Evolutionary conservation across 2,329 filamentous ascomycete genomes (phyloP).

Genomic region (Neopestalotiopsis sp.): DNA sequence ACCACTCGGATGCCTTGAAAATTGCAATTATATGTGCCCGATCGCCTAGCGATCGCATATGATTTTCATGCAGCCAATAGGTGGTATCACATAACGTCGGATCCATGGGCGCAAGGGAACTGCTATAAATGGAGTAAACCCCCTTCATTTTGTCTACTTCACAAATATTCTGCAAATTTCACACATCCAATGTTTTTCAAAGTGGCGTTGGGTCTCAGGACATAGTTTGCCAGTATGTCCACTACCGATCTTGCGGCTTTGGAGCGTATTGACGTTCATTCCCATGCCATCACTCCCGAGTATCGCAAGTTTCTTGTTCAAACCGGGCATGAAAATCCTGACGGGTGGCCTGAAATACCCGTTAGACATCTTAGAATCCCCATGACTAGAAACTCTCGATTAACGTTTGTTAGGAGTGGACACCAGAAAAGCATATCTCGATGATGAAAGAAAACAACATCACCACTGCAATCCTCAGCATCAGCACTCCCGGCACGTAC

Average conservation of each 20-base stretch:
- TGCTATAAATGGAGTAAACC: too few species aligned
- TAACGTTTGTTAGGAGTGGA: constrained; percentile 13
- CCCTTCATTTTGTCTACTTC: too few species aligned
- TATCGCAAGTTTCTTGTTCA: constrained; percentile 15
- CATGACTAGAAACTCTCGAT: too few species aligned
- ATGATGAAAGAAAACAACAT: constrained; percentile 17
- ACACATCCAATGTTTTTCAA: too few species aligned
- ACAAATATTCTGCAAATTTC: too few species aligned
- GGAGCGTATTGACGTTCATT: constrained; percentile 12
- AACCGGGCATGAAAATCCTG: constrained; percentile 10
- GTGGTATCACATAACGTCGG: too few species aligned
- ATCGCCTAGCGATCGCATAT: too few species aligned
- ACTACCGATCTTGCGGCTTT: neutral
- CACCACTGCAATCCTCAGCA: constrained; percentile 11
- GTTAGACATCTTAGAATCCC: neutral
- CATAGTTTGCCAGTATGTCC: neutral
- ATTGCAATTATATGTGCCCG: too few species aligned
- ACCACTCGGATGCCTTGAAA: too few species aligned
- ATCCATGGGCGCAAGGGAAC: too few species aligned
- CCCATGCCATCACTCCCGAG: constrained; percentile 6
- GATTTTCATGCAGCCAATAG: too few species aligned
- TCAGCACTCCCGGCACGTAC: constrained; percentile 11
- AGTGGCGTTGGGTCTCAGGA: too few species aligned
- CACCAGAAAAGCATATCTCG: constrained; percentile 8
- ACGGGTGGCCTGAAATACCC: constrained; percentile 12